Evolutionary conservation across 2,329 filamentous ascomycete genomes (phyloP), one percentile per base, ranked within the genome.

Genomic region (Aureobasidium sp.): DNA sequence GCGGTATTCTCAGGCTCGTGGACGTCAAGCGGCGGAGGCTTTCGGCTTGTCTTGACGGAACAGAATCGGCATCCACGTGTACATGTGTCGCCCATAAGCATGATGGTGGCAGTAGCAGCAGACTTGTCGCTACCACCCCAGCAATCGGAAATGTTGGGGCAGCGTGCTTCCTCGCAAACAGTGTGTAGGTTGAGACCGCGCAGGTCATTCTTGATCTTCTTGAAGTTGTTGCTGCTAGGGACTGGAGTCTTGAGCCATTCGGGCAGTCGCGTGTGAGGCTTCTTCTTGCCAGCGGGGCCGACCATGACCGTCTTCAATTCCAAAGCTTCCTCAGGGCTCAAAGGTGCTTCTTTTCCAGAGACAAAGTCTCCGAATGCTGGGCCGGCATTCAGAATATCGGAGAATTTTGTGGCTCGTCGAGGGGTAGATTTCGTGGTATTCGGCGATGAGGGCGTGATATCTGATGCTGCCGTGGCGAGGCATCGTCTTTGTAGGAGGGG

Each of bases 21-120:
- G 1, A 90, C 89, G 73, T 99, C 94, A 55, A 99, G 82, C 12
- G 94, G 90, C 13, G 91, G 87, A 0, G 86, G 86, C 1, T 80
- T 78, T 47, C 89, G 86, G 63, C 80, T 87, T 3, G 94, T 99
- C 82, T 97, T 97, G 59, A 99, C 94, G 67, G 88, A 91, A 82
- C 94, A 99, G 81, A 99, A 99, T 59, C 94, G 86, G 77, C 94
- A 99, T 20, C 93, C 94, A 64, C 94, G 84, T 20, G 94, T 99
- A 77, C 94, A 99, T 9, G 93, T 97, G 75, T 99, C 94, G 66
- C 94, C 94, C 92, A 97, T 97, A 52, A 99, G 80, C 94, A 99
- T 99, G 76, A 99, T 97, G 12, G 94, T 99, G 2, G 94, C 94
- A 36, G 94, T 99, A 5, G 94, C 94, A 29, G 91, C 88, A 67